Conservation (phyloP, 2,329 filamentous ascomycete species). For the Myriosclerotinia curreyana region DNA sequence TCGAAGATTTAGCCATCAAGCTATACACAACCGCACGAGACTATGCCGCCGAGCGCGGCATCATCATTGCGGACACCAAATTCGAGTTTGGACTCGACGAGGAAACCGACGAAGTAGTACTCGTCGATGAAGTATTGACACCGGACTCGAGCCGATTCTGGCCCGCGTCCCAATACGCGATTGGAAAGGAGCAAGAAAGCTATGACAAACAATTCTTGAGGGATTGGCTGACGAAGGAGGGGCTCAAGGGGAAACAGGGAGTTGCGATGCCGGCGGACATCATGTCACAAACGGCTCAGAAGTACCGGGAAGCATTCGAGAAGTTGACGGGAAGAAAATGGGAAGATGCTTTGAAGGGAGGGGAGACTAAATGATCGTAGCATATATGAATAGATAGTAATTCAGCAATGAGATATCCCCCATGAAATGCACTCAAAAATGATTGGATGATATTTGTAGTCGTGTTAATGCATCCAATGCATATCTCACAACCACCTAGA, state of each 20-base stretch:
- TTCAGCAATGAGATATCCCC: background rate
- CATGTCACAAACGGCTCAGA: slow-evolving; percentile 62
- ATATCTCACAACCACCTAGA: background rate
- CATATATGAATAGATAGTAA: slow-evolving; percentile 3
- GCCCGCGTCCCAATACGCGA: slow-evolving; percentile 68
- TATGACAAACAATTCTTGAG: slow-evolving; percentile 86
- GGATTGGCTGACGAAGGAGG: slow-evolving; percentile 73
- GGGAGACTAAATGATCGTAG: background rate
- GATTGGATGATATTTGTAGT: background rate
- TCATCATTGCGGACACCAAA: slow-evolving; percentile 73
- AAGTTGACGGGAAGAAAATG: slow-evolving; percentile 59
- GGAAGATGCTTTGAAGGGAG: slow-evolving; percentile 26
- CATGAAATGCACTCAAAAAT: background rate
- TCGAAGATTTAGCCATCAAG: slow-evolving; percentile 56
- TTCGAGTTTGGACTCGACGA: slow-evolving; percentile 68
- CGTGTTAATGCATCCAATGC: background rate
- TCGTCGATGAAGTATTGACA: slow-evolving; percentile 72
- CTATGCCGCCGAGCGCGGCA: slow-evolving; percentile 56
- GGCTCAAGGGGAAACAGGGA: slow-evolving; percentile 71
- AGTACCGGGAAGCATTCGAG: slow-evolving; percentile 75
- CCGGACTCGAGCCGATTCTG: slow-evolving; percentile 86
- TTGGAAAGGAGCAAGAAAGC: slow-evolving; percentile 73
- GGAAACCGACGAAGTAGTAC: slow-evolving; percentile 58
- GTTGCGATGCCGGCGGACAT: slow-evolving; percentile 71
- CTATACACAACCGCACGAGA: slow-evolving; percentile 57